Base-by-base conservation (phyloP, 345 rosid genomes). In the Anastatica hierochuntica region DNA sequence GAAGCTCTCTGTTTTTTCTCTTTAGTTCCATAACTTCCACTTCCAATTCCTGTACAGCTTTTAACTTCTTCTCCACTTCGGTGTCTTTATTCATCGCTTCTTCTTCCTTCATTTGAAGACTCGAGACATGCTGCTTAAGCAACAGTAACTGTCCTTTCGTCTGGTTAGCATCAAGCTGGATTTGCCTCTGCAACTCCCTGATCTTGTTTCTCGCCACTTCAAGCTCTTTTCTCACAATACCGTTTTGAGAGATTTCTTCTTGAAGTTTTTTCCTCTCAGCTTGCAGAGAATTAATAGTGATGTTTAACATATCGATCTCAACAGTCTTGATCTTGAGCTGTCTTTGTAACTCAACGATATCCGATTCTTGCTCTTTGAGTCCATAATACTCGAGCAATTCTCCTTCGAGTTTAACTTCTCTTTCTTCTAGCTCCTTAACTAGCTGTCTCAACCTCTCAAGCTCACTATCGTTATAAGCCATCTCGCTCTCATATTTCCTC, bases 381-480 rank as follows among this genome's bases (percentile, higher is more conserved):
- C 96, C 98, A 55, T 85, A 90, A 68, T 81, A 90, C 77, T 90
- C 96, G 0, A 90, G 95, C 62, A 90, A 64, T 41, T 90, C 94
- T 0, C 88, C 96, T 77, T 85, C 96, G 24, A 92, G 98, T 69
- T 85, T 92, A 63, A 74, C 85, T 74, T 92, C 96, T 72, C 96
- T 79, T 58, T 88, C 98, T 68, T 83, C 95, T 60, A 88, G 60
- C 67, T 92, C 95, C 46, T 68, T 76, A 10, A 83, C 98, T 43
- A 88, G 75, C 17, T 71, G 51, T 27, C 81, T 82, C 53, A 88
- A 69, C 73, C 83, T 65, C 58, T 88, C 86, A 2, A 92, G 73
- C 65, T 92, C 98, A 62, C 73, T 74, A 13, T 70, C 84, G 45
- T 85, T 79, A 58, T 77, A 76, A 41, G 83, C 88, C 83, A 88